Conservation (phyloP, 2,329 filamentous ascomycete species). For the Rhynchosporium graminicola region DNA sequence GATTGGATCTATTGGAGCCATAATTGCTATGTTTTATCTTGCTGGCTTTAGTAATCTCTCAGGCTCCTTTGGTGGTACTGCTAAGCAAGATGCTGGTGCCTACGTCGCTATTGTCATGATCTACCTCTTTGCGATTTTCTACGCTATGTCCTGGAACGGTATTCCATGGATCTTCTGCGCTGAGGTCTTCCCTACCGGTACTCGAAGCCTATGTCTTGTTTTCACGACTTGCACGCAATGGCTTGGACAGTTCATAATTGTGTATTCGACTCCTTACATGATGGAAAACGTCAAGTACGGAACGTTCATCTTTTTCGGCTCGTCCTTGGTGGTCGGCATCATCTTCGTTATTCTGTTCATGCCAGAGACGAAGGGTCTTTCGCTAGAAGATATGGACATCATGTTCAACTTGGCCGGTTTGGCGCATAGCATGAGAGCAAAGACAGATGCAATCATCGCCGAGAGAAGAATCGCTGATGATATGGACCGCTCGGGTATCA, state of each 20-base stretch:
- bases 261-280: slow-evolving; percentile 36
- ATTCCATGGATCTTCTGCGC: slow-evolving; percentile 45
- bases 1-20: slow-evolving; percentile 23
- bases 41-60: slow-evolving; percentile 21
- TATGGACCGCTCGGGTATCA: slow-evolving; percentile 3
- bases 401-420: slow-evolving; percentile 16
- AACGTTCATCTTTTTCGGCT: slow-evolving; percentile 49
- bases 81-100: slow-evolving; percentile 18
- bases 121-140: slow-evolving; percentile 43
- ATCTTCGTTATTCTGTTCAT: slow-evolving; percentile 48
- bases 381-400: slow-evolving; percentile 29
- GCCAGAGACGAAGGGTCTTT: slow-evolving; percentile 49
- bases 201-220: slow-evolving; percentile 58
- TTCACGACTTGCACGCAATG: slow-evolving; percentile 57
- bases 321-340: slow-evolving; percentile 41
- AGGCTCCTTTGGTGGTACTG: slow-evolving; percentile 37
- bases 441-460: slow-evolving; percentile 14
- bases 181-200: slow-evolving; percentile 44
- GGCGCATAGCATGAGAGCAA: slow-evolving; percentile 12
- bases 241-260: slow-evolving; percentile 33
- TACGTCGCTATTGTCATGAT: slow-evolving; percentile 28
- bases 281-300: slow-evolving; percentile 39
- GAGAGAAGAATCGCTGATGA: slow-evolving; percentile 13
- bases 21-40: slow-evolving; percentile 25
- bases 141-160: slow-evolving; percentile 49